Percentiles rank a stretch among this genome's conserved stretches.
Evolutionary conservation across 2,329 filamentous ascomycete genomes (phyloP).

Genomic region (Aureobasidium sp.): DNA sequence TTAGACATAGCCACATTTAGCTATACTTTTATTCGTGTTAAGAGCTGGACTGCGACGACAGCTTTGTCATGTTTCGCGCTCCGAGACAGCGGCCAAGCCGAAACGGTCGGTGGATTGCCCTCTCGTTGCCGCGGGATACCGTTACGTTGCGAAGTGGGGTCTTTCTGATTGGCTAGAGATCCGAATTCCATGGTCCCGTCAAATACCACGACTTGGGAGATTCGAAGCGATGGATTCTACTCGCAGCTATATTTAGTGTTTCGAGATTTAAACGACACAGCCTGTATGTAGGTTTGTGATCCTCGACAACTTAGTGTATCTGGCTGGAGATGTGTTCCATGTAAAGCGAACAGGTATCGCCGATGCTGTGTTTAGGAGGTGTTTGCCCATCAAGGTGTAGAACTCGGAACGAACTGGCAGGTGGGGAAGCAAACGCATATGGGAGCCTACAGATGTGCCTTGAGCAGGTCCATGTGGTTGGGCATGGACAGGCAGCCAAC

Average conservation of each 20-base stretch:
- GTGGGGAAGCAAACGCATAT: background rate
- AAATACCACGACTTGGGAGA: background rate
- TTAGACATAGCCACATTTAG: background rate
- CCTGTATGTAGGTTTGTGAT: background rate
- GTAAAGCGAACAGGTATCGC: background rate
- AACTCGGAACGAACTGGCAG: background rate
- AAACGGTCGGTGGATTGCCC: background rate
- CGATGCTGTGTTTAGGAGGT: background rate
- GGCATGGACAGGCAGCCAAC: too few relatives aligned
- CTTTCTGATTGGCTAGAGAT: background rate
- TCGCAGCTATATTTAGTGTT: background rate
- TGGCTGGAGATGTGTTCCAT: background rate
- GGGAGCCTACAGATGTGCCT: background rate
- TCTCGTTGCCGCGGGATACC: background rate
- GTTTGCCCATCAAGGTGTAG: background rate
- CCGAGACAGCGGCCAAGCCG: background rate
- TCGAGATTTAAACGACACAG: background rate
- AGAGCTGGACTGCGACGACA: background rate
- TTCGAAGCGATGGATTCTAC: background rate
- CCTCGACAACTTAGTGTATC: background rate
- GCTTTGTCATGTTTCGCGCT: slow-evolving; percentile 1
- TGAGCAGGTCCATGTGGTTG: background rate
- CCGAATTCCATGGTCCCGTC: background rate
- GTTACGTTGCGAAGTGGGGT: background rate
- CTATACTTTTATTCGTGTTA: background rate